phyloP scores from a whole-genome alignment of 1,139 yeast genomes.

The Pichia kudriavzevii region DNA sequence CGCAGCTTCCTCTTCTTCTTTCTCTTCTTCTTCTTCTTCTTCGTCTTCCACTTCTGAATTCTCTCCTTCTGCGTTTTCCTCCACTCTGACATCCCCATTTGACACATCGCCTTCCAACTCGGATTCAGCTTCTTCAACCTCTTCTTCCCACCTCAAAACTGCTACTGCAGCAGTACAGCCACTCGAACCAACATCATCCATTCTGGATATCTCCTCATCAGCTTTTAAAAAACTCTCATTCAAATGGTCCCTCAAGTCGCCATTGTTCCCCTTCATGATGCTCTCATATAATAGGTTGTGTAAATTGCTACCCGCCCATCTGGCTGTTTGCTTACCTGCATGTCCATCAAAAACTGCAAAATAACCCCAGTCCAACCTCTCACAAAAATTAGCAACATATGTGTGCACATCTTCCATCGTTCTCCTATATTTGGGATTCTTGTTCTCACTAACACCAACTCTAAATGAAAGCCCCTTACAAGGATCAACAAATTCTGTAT shows the following conservation, averaged over 20 bases:
- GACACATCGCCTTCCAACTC: background rate
- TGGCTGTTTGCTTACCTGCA: conserved; percentile 89
- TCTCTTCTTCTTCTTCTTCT: background rate
- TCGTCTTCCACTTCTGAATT: conserved; percentile 30
- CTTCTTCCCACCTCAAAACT: conserved; percentile 76
- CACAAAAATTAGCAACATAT: conserved; percentile 86
- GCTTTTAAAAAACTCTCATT: conserved; percentile 63
- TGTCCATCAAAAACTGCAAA: conserved; percentile 97
- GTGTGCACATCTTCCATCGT: conserved; percentile 98
- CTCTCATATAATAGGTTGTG: conserved; percentile 59
- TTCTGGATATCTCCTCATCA: conserved; percentile 55
- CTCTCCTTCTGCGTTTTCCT: conserved; percentile 31
- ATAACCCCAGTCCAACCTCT: conserved; percentile 85
- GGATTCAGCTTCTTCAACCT: conserved; percentile 24
- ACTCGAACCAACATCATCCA: conserved; percentile 53
- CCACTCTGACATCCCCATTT: conserved; percentile 14
- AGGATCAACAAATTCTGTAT: conserved; percentile 17
- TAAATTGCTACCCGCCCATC: conserved; percentile 89
- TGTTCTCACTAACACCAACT: conserved; percentile 88
- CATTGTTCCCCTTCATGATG: conserved; percentile 30
- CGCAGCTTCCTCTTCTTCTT: conserved; percentile 7
- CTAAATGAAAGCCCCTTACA: conserved; percentile 41
- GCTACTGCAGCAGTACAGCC: conserved; percentile 98
- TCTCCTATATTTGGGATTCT: conserved; percentile 69
- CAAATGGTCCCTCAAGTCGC: conserved; percentile 49